Percentiles rank a stretch among this genome's conserved stretches.
These are phyloP conservation scores for Thraustochytrium striatum DNA, from an alignment of 352 stramenopile genomes.

Conservation along the genomic window DNA sequence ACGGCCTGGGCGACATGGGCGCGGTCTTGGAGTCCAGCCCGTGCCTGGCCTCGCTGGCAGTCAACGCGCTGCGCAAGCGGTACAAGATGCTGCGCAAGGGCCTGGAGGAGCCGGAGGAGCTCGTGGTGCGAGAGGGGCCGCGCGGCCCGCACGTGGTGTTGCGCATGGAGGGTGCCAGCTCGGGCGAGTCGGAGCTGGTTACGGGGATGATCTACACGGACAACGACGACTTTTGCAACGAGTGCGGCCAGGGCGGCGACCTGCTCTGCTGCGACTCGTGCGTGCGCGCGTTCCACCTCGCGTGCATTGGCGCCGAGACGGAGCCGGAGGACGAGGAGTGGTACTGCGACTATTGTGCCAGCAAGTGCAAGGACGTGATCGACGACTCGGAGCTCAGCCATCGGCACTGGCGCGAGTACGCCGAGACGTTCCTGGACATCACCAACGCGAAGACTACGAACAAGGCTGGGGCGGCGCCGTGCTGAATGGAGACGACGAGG, in stretches of 20 bases:
- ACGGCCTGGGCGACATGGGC: slow-evolving; percentile 20
- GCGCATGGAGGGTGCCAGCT: not conserved
- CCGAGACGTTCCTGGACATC: slow-evolving; percentile 27
- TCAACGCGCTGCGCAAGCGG: not conserved
- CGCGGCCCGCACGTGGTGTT: not conserved
- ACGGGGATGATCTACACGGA: not conserved
- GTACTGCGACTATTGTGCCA: slow-evolving; percentile 4
- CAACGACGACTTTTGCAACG: slow-evolving; percentile 31
- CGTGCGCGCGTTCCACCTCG: slow-evolving; percentile 28
- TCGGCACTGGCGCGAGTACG: slow-evolving; percentile 14
- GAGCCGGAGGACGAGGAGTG: slow-evolving; percentile 12
- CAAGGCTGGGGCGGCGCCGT: not conserved
- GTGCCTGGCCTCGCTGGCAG: not conserved
- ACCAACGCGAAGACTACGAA: slow-evolving; percentile 6
- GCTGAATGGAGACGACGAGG: not conserved
- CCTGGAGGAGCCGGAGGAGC: slow-evolving; percentile 7
- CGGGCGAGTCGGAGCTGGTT: not conserved
- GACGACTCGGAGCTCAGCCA: slow-evolving; percentile 34
- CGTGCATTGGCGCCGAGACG: slow-evolving; percentile 20
- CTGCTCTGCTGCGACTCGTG: slow-evolving; percentile 50
- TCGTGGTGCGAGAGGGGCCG: not conserved
- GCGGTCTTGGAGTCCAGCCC: slow-evolving; percentile 5
- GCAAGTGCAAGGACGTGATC: not conserved
- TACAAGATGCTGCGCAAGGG: slow-evolving; percentile 1
- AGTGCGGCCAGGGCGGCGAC: slow-evolving; percentile 11